These are phyloP conservation scores for Colletotrichum sidae DNA, from an alignment of 2,329 filamentous ascomycete genomes.

Conservation along the genomic window DNA sequence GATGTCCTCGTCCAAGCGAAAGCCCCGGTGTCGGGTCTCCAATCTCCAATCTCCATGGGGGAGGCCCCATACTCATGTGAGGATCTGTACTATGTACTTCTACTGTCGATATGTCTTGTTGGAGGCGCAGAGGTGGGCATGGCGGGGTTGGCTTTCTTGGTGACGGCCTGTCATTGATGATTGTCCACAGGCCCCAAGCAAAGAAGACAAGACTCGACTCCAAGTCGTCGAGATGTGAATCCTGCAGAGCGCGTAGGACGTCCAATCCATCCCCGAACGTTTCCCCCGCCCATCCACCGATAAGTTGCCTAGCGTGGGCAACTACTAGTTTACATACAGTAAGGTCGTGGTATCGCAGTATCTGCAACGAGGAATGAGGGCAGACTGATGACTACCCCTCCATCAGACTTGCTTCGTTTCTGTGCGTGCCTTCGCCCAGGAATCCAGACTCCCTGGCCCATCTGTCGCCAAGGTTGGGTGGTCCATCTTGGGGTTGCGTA, in stretches of 20 bases:
- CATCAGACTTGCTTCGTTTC: slow-evolving; percentile 12
- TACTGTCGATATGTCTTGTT: background rate
- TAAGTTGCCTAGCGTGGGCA: background rate
- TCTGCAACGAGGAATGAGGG: too few relatives aligned
- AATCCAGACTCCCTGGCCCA: slow-evolving; percentile 9
- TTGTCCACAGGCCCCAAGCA: too few relatives aligned
- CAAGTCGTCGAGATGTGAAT: background rate
- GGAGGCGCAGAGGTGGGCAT: background rate
- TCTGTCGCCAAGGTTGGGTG: slow-evolving; percentile 3
- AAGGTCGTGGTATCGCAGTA: too few relatives aligned
- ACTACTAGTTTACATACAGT: too few relatives aligned
- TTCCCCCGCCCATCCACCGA: slow-evolving; percentile 33
- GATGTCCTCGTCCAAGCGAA: background rate
- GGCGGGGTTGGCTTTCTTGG: too few relatives aligned
- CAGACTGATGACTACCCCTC: background rate
- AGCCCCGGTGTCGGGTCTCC: background rate
- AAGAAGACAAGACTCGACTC: too few relatives aligned
- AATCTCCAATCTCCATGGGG: background rate
- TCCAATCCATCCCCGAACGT: slow-evolving; percentile 4
- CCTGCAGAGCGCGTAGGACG: background rate
- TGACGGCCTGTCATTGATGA: too few relatives aligned
- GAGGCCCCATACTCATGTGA: background rate
- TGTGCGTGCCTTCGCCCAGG: slow-evolving; percentile 10
- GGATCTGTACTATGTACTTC: background rate
- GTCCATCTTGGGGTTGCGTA: background rate